Base-by-base conservation (phyloP, 306 rosid genomes). In the barrel medic (Medicago truncatula) region DNA sequence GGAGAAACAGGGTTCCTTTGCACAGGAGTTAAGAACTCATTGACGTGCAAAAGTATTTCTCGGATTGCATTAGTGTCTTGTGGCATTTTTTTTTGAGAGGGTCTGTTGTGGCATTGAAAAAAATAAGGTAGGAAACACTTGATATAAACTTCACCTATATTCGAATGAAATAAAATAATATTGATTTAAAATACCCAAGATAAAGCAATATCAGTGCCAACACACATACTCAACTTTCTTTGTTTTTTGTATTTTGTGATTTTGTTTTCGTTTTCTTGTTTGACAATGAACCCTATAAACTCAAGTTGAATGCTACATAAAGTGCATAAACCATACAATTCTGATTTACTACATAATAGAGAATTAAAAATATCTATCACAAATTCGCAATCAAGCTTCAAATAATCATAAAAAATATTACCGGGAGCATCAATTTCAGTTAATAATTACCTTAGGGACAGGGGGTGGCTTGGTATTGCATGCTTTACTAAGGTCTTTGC, bases 401-500 rank as follows among this genome's bases (percentile, higher is more conserved):
- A n/a, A n/a, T n/a, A 56, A 18, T 59, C 69, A 74, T 20, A 58
- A 78, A 53, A 14, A 14, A 76, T 31, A 67, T 6, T 8, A 71
- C 70, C 34, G 18, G 50, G 79, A 75, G 75, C 63, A 78, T 81
- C 71, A 78, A 56, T 46, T 77, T 58, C 25, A 70, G 46, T 76
- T 70, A 54, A 80, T 68, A 79, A 69, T 80, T 80, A 92, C 98
- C 98, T 90, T 90, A 16, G 98, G 97, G 78, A 95, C 89, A 20
- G 90, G 93, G n/a, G 97, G 93, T 50, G 96, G 92, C 86, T 83
- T 87, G 74, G 62, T 78, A 66, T 76, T 91, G 89, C 98, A 94
- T 57, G 90, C 84, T 78, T 81, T 80, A 12, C 89, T 85, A 65
- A 94, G 90, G 85, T 91, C 95, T 81, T 91, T 87, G 76, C 97